phyloP scores from a whole-genome alignment of 2,329 filamentous ascomycete species.

The Fusarium napiforme region DNA sequence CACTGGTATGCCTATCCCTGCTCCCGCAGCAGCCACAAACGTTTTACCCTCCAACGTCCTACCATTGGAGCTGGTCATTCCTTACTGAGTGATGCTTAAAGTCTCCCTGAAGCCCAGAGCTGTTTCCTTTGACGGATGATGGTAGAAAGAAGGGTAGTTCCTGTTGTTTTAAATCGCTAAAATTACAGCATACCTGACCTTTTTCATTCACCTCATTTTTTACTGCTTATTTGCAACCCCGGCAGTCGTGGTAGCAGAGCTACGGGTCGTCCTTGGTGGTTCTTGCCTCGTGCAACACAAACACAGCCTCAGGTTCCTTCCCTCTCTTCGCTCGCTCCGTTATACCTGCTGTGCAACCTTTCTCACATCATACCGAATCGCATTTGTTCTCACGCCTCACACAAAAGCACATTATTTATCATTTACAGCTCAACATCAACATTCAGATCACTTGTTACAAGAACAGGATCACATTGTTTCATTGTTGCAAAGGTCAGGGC shows the following conservation, averaged over 20 bases:
- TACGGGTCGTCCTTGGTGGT: constrained; percentile 18
- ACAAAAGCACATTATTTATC: constrained; percentile 18
- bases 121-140: constrained; percentile 10
- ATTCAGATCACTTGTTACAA: constrained; percentile 13
- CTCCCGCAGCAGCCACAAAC: constrained; percentile 40
- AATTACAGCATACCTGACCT: constrained; percentile 19
- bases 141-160: constrained; percentile 11
- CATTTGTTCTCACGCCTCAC: constrained; percentile 34
- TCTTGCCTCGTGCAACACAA: constrained; percentile 37
- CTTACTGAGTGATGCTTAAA: constrained; percentile 39
- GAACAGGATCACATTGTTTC: constrained; percentile 23
- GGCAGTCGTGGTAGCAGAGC: constrained; percentile 13
- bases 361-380: neutral
- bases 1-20: constrained; percentile 43
- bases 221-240: neutral
- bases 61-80: constrained; percentile 38
- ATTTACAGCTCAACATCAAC: constrained; percentile 26
- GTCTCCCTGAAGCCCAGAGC: constrained; percentile 38
- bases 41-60: constrained; percentile 40
- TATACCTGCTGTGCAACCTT: constrained; percentile 37
- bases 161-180: constrained; percentile 1
- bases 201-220: constrained; percentile 5
- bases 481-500: constrained; percentile 14
- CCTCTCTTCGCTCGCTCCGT: constrained; percentile 27
- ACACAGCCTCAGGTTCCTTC: constrained; percentile 20